A percentile compares a stretch with the other conserved stretches of the same genome.
phyloP scores from a whole-genome alignment of 208 protist species.

The Acanthamoeba triangularis region DNA sequence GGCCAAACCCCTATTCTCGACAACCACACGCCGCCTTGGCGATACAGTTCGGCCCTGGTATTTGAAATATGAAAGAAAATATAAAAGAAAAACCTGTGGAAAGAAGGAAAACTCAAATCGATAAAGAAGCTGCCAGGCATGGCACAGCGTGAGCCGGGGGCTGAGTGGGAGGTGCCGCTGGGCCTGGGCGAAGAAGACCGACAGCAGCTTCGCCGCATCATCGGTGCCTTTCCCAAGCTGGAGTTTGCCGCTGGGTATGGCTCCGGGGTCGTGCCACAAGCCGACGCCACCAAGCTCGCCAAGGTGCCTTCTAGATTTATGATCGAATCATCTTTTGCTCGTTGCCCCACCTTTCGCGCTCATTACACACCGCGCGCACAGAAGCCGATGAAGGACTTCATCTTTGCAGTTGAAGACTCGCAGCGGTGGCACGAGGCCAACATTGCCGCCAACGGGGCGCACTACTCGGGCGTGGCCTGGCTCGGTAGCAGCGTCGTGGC shows the following conservation, averaged over 20 bases:
- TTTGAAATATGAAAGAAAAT: neutral
- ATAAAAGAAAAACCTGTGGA: too few species aligned
- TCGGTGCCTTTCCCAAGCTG: constrained; percentile 6
- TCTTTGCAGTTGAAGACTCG: constrained; percentile 65
- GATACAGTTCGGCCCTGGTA: neutral
- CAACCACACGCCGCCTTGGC: neutral
- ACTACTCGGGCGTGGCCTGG: constrained; percentile 56
- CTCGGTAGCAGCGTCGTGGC: neutral
- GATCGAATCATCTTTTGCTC: neutral
- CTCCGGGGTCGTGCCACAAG: constrained; percentile 60
- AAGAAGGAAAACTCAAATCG: too few species aligned
- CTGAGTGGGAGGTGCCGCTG: constrained; percentile 26
- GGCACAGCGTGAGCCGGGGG: too few species aligned
- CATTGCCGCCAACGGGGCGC: neutral
- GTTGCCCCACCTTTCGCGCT: neutral
- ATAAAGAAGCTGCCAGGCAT: too few species aligned
- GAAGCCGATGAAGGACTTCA: constrained; percentile 72
- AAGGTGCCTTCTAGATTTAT: too few species aligned
- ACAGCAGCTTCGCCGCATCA: neutral
- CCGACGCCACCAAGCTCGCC: constrained; percentile 1
- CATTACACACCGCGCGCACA: neutral
- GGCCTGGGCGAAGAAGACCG: constrained; percentile 12
- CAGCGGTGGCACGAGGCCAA: constrained; percentile 45
- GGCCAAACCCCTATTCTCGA: neutral
- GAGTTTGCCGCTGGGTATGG: constrained; percentile 51